Evolutionary conservation across 2,329 filamentous ascomycete genomes (phyloP).

Genomic region (Knoxdaviesia proteae): DNA sequence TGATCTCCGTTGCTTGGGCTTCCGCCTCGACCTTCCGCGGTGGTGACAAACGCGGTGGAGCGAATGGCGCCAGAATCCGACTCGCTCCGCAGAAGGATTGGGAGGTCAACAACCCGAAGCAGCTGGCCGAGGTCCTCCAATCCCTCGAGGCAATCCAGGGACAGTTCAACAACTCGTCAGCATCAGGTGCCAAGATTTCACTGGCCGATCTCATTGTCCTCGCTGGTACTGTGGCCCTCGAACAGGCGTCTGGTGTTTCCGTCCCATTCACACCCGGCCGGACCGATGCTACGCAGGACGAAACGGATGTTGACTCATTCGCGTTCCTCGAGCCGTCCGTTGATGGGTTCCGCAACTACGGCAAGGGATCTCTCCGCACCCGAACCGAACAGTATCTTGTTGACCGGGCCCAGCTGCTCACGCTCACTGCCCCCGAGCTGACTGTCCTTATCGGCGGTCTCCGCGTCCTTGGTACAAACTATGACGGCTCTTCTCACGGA

Average conservation of each 20-base stretch:
- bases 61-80: conserved; percentile 60
- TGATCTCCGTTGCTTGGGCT: conserved; percentile 48
- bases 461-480: conserved; percentile 49
- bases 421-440: conserved; percentile 48
- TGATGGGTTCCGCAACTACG: conserved; percentile 71
- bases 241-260: conserved; percentile 43
- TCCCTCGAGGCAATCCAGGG: conserved; percentile 44
- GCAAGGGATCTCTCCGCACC: conserved; percentile 36
- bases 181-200: conserved; percentile 48
- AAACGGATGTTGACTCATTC: conserved; percentile 48
- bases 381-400: conserved; percentile 49
- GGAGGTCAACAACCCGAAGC: conserved; percentile 52
- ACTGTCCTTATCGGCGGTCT: conserved; percentile 53
- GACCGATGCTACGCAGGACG: conserved; percentile 47
- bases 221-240: conserved; percentile 47
- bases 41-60: conserved; percentile 63
- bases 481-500: conserved; percentile 44
- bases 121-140: conserved; percentile 39
- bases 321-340: conserved; percentile 42
- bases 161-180: conserved; percentile 40
- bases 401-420: conserved; percentile 51
- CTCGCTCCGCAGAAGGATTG: conserved; percentile 52
- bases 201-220: conserved; percentile 64
- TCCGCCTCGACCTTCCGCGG: conserved; percentile 53
- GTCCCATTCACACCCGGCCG: conserved; percentile 59